A percentile compares a stretch with the other conserved stretches of the same genome.
Evolutionary conservation across 306 rosid species (phyloP).

Genomic region (Pyrus bretschneideri): DNA sequence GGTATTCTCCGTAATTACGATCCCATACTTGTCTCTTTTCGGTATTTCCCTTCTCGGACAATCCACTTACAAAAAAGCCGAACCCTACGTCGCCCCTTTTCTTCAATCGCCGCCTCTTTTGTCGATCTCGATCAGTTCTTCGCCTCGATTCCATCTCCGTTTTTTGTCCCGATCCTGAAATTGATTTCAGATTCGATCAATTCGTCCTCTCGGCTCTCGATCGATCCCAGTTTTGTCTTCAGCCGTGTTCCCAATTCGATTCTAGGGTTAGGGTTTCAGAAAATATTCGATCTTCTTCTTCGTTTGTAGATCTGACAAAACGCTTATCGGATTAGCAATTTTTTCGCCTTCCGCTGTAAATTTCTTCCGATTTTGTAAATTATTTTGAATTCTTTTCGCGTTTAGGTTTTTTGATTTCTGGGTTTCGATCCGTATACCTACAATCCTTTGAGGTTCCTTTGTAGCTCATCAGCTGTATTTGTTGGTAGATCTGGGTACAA

Average conservation of each 20-base stretch:
- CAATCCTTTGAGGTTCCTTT: neutral
- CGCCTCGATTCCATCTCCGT: slow-evolving; percentile 20
- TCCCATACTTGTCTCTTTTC: slow-evolving; percentile 46
- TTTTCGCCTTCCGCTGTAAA: slow-evolving; percentile 1
- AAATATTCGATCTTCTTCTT: slow-evolving; percentile 31
- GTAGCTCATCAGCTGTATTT: slow-evolving; percentile 6
- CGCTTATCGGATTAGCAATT: slow-evolving; percentile 9
- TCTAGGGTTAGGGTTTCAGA: slow-evolving; percentile 45
- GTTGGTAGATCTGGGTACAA: slow-evolving; percentile 1
- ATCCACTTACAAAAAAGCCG: slow-evolving; percentile 18
- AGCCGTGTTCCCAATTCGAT: slow-evolving; percentile 9
- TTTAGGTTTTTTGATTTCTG: slow-evolving; percentile 1
- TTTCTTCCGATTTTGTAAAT: neutral
- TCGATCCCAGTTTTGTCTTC: slow-evolving; percentile 24
- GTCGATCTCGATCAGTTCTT: slow-evolving; percentile 30
- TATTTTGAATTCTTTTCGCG: neutral
- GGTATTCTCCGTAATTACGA: slow-evolving; percentile 38
- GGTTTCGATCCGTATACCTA: slow-evolving; percentile 3
- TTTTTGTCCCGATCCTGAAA: neutral
- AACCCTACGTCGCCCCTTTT: slow-evolving; percentile 55
- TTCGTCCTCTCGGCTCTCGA: slow-evolving; percentile 15
- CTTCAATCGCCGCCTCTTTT: slow-evolving; percentile 50
- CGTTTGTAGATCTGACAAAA: slow-evolving; percentile 26
- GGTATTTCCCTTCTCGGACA: slow-evolving; percentile 25
- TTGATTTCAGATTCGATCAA: neutral